Base-by-base conservation (phyloP, 257 asterid genomes). In the Coffea eugenioides region DNA sequence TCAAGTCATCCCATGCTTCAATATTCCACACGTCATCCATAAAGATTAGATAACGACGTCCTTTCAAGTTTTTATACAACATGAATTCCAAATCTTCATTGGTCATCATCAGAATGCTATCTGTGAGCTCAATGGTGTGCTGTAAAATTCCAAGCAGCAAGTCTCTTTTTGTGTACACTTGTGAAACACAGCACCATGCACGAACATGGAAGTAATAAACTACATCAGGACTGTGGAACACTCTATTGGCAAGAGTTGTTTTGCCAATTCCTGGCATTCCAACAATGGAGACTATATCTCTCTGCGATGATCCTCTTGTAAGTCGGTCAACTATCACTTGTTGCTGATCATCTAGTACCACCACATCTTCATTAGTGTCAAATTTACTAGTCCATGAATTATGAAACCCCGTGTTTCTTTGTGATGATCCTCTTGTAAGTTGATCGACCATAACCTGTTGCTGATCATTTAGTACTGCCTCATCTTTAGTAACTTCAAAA, bases 111-210 rank as follows among this genome's bases (percentile, higher is more conserved):
- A 23, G 59, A 3, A 8, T 8, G 3, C 71, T 39, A 25, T 56
- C 76, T 10, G 23, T 34, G 21, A 39, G 16, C 16, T 15, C 49
- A 1, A n/a, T 27, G 15, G 70, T 70, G 27, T 71, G 77, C 48
- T 69, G 41, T 25, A 71, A 27, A 25, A 71, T 71, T 1, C n/a
- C 71, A 41, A 49, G 36, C 71, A 77, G 25, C 16, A 77, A 34
- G 4, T 64, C 72, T 27, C 62, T 48, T 52, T 66, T 69, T 8
- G 4, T 79, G 23, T 79, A 57, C 18, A 0, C 18, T 69, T 70
- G 71, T 39, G 82, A 54, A 61, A 79, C 74, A 6, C 12, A 12
- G 61, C 77, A 57, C 82, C 82, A 79, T 21, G 82, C 69, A 25
- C 77, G 77, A 43, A 79, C 15, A 7, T 21, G 77, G 31, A 79